Evolutionary conservation across 2,329 filamentous ascomycete genomes (phyloP).

Genomic region (Fusarium sp.): DNA sequence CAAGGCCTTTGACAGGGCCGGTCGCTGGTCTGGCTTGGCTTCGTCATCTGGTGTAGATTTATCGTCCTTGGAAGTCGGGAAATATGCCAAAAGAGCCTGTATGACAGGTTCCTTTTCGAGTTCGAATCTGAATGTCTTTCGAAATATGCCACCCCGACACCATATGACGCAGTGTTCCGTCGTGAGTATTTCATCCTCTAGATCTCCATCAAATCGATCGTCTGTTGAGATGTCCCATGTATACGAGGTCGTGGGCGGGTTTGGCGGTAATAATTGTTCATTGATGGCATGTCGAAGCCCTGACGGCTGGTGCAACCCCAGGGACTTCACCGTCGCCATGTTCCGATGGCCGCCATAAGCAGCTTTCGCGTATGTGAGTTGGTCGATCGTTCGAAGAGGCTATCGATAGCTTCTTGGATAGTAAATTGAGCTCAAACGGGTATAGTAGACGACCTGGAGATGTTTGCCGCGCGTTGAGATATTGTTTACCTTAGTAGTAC

Average conservation of each 20-base stretch:
- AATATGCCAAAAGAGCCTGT: slow-evolving; percentile 89
- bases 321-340: slow-evolving; percentile 92
- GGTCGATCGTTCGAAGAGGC: slow-evolving; percentile 10
- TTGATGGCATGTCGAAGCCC: slow-evolving; percentile 85
- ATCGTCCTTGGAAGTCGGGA: slow-evolving; percentile 69
- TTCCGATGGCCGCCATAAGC: slow-evolving; percentile 53
- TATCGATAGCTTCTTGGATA: slow-evolving; percentile 7
- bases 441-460: slow-evolving; percentile 9
- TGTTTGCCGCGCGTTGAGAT: slow-evolving; percentile 38
- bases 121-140: slow-evolving; percentile 87
- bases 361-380: slow-evolving; percentile 10
- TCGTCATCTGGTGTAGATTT: slow-evolving; percentile 21
- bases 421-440: not conserved
- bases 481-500: slow-evolving; percentile 22
- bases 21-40: slow-evolving; percentile 31
- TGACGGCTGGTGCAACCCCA: slow-evolving; percentile 90
- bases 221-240: slow-evolving; percentile 76
- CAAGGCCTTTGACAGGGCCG: slow-evolving; percentile 73
- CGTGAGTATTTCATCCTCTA: slow-evolving; percentile 84
- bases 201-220: slow-evolving; percentile 55
- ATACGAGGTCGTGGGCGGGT: slow-evolving; percentile 77
- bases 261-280: slow-evolving; percentile 79
- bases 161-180: slow-evolving; percentile 85
- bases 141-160: slow-evolving; percentile 87
- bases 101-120: slow-evolving; percentile 86